Conservation (phyloP, 2,329 filamentous ascomycete species). For the Beauveria medogensis region DNA sequence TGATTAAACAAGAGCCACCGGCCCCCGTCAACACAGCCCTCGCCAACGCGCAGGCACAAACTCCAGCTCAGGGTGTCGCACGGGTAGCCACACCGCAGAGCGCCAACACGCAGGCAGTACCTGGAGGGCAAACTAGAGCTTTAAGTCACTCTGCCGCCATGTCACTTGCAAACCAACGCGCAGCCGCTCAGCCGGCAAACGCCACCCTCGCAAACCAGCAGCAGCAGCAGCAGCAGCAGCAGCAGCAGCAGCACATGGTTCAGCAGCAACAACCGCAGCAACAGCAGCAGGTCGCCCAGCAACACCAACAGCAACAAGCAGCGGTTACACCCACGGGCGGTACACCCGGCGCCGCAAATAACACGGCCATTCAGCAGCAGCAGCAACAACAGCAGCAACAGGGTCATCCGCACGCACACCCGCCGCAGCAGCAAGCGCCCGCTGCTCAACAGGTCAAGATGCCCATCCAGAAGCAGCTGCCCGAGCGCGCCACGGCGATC, state of each 20-base stretch:
- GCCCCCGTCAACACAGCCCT: constrained; percentile 42
- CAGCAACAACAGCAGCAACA: constrained; percentile 29
- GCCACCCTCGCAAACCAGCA: constrained; percentile 24
- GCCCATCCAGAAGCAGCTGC: constrained; percentile 74
- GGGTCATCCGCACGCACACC: constrained; percentile 41
- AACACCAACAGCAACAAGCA: constrained; percentile 15
- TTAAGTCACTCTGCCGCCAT: constrained; percentile 44
- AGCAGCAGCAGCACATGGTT: constrained; percentile 6
- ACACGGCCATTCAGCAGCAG: constrained; percentile 13
- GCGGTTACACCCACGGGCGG: constrained; percentile 14
- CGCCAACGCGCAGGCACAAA: constrained; percentile 32
- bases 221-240: constrained; percentile 13
- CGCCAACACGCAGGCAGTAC: constrained; percentile 28
- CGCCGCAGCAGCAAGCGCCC: constrained; percentile 26
- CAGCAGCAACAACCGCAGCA: constrained; percentile 12
- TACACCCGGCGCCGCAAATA: constrained; percentile 17
- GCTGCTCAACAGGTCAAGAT: constrained; percentile 53
- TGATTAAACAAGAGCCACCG: constrained; percentile 25
- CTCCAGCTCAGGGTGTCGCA: constrained; percentile 40
- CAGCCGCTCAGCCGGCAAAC: constrained; percentile 26
- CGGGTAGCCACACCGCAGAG: constrained; percentile 44
- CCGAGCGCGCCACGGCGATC: constrained; percentile 56
- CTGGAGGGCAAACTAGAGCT: constrained; percentile 31
- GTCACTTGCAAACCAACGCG: constrained; percentile 37
- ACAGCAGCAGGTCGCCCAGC: constrained; percentile 22